phyloP scores from a whole-genome alignment of 2,329 filamentous ascomycete genomes.

The Pseudonectria foliicola region DNA sequence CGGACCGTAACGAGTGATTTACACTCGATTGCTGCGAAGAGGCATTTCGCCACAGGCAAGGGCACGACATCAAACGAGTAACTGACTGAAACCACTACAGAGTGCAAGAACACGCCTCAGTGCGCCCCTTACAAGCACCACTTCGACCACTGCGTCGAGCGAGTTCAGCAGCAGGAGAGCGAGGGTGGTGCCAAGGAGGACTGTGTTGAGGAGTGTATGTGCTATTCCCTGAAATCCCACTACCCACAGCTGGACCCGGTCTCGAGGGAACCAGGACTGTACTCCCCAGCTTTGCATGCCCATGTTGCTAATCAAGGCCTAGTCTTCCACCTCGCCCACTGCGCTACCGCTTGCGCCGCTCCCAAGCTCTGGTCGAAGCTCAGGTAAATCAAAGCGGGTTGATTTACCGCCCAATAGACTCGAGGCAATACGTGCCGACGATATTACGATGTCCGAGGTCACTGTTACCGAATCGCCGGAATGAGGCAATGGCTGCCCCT shows the following conservation, averaged over 20 bases:
- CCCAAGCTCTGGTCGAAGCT: conserved; percentile 92
- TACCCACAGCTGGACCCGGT: background rate
- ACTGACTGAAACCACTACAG: conserved; percentile 41
- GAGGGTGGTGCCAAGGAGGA: conserved; percentile 76
- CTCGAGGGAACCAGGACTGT: no score
- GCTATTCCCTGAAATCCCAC: conserved; percentile 1
- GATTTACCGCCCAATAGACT: conserved; percentile 8
- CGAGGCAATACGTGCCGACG: conserved; percentile 14
- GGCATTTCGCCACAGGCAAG: conserved; percentile 1
- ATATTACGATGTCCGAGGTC: conserved; percentile 13
- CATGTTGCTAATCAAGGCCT: conserved; percentile 12
- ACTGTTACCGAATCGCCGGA: conserved; percentile 11
- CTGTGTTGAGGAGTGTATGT: conserved; percentile 98
- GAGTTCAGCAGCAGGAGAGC: conserved; percentile 61
- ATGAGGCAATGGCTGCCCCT: conserved; percentile 13
- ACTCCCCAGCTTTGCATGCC: background rate
- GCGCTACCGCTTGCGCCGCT: conserved; percentile 84
- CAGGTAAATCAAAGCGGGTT: conserved; percentile 56
- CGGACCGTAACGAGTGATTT: conserved; percentile 14
- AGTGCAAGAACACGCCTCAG: conserved; percentile 80
- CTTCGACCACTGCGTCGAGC: conserved; percentile 96
- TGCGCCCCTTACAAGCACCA: conserved; percentile 92
- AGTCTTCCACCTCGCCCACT: conserved; percentile 99
- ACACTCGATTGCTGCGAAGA: conserved; percentile 7
- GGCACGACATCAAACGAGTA: conserved; percentile 2